These are phyloP conservation scores for Hibiscus trionum DNA, from an alignment of 345 rosid genomes.

Conservation along the genomic window DNA sequence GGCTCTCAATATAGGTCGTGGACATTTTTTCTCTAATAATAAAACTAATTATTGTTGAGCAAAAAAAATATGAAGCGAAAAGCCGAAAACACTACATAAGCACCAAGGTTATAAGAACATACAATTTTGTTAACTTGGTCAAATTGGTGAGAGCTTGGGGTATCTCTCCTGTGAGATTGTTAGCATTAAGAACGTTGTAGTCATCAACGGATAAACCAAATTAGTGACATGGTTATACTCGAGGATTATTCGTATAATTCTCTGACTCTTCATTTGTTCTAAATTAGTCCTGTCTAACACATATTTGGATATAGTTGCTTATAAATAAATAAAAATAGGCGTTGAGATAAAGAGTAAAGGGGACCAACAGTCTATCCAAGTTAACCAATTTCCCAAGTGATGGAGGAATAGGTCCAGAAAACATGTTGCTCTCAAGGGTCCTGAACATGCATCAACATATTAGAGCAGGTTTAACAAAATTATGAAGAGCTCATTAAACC, in stretches of 20 bases:
- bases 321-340: background rate
- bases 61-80: background rate
- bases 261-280: too few species aligned
- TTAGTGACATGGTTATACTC: background rate
- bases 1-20: too few species aligned
- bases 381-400: constrained; percentile 10
- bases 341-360: background rate
- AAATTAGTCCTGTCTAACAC: too few species aligned
- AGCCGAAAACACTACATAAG: background rate
- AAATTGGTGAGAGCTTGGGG: constrained; percentile 3
- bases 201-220: background rate
- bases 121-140: constrained; percentile 10
- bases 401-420: constrained; percentile 8
- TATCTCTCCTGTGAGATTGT: constrained; percentile 5
- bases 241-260: too few species aligned
- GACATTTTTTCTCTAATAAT: too few species aligned
- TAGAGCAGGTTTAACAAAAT: background rate
- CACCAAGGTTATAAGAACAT: background rate
- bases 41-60: too few species aligned
- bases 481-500: background rate
- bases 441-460: background rate
- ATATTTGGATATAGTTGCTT: background rate
- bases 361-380: background rate
- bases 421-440: constrained; percentile 8
- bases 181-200: constrained; percentile 8